Base-by-base conservation (phyloP, 768 basidiomycete species). In the Hysterangium stoloniferum region DNA sequence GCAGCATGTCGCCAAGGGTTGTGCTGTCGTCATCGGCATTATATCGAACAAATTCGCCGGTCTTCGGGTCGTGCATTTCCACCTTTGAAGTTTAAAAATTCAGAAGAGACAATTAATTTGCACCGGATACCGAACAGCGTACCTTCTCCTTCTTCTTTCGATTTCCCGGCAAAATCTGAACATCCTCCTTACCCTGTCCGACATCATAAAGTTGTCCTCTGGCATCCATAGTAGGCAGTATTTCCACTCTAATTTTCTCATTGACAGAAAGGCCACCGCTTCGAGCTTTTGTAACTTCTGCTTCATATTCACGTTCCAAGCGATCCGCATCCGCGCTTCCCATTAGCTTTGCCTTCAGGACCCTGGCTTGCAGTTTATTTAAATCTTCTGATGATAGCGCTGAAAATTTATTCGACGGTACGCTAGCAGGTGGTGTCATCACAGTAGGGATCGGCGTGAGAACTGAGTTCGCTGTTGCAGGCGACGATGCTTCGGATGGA, bases 341-440 rank as follows among this genome's bases (percentile, higher is more conserved):
- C 76, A 87, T 86, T 28, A 99, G 73, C 63, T 86, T 94, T 4
- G 96, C 94, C 31, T 90, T 82, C 7, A 99, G 70, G 1, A 96
- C 93, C 57, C 84, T 84, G 3, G 95, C 95, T 65, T 99, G 95
- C 1, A 99, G 67, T 61, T 82, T 86, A 64, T 99, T 98, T 40
- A 98, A 69, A 13, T 86, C 87, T 1, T 84, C 84, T 2, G 84
- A 82, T 0, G 86, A 86, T 49, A 87, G 60, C 1, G 74, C 74
- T 4, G 82, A 73, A 1, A 63, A 62, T 69, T 54, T 62, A n/a
- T n/a, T n/a, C 61, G 31, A 50, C 58, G 48, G 43, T 58, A 53
- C 11, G 59, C 53, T 20, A 63, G 58, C 19, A 11, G 78, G 72
- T 1, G 93, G 93, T 0, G 90, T 86, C 76, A 97, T 82, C 5